phyloP scores from a whole-genome alignment of 1,139 yeast genomes.

The Saccharomycopsis phalli region DNA sequence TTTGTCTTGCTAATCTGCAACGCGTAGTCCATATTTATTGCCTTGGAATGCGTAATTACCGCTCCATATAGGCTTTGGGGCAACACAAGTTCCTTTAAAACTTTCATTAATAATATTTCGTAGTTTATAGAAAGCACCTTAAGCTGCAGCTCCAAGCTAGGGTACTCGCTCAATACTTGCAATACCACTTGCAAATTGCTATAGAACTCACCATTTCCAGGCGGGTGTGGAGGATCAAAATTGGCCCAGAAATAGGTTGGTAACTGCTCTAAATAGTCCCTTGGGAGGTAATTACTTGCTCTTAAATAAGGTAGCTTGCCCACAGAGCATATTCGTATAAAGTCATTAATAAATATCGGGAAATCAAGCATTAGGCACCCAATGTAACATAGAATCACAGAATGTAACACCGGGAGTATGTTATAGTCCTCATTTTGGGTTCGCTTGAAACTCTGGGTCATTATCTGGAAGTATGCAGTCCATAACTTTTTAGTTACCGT shows the following conservation, averaged over 20 bases:
- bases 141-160: background rate
- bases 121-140: conserved; percentile 24
- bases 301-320: conserved; percentile 35
- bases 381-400: conserved; percentile 29
- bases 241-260: conserved; percentile 26
- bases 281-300: conserved; percentile 30
- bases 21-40: conserved; percentile 1
- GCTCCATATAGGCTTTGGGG: conserved; percentile 26
- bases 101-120: conserved; percentile 31
- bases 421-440: background rate
- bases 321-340: conserved; percentile 28
- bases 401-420: conserved; percentile 13
- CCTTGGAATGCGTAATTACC: conserved; percentile 17
- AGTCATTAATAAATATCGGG: conserved; percentile 34
- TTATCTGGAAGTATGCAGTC: conserved; percentile 32
- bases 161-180: conserved; percentile 4
- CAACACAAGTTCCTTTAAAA: conserved; percentile 28
- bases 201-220: conserved; percentile 29
- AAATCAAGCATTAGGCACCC: conserved; percentile 32
- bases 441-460: background rate
- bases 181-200: conserved; percentile 22
- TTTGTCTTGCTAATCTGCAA: background rate
- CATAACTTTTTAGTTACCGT: conserved; percentile 43
- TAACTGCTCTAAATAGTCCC: conserved; percentile 24
- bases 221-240: conserved; percentile 30